A percentile compares a stretch with the other conserved stretches of the same genome.
phyloP scores from a whole-genome alignment of 176 grass and related monocot genomes.

The Cenchrus fungigraminus region DNA sequence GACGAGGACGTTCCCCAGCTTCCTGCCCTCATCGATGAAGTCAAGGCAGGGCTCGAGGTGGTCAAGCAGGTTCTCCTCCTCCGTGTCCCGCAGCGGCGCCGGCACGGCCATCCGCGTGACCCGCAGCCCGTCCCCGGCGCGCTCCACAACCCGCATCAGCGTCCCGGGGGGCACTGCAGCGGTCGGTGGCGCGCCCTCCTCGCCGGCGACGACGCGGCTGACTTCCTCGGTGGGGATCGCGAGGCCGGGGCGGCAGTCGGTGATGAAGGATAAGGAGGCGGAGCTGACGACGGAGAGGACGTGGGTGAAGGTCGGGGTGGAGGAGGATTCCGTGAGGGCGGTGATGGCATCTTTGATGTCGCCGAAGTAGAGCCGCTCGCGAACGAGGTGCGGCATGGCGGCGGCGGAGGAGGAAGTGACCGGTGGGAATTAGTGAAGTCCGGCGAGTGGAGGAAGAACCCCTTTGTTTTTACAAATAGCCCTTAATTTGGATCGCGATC shows the following conservation, averaged over 20 bases:
- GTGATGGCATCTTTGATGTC: constrained; percentile 31
- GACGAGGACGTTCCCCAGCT: constrained; percentile 66
- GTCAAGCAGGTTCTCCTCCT: constrained; percentile 85
- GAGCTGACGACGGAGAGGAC: constrained; percentile 4
- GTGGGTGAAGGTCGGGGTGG: constrained; percentile 39
- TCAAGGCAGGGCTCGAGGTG: constrained; percentile 72
- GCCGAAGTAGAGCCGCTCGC: constrained; percentile 73
- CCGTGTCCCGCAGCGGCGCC: constrained; percentile 76
- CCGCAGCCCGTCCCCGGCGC: constrained; percentile 56
- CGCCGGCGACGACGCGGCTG: not conserved
- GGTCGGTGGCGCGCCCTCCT: not conserved
- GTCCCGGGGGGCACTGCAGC: constrained; percentile 40
- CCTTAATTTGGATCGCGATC: too few relatives aligned
- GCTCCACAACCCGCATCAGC: constrained; percentile 69
- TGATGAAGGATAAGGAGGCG: not conserved
- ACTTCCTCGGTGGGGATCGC: not conserved
- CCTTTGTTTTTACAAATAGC: too few relatives aligned
- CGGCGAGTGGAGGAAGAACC: not conserved
- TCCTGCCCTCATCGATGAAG: constrained; percentile 77
- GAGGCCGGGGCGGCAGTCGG: constrained; percentile 8
- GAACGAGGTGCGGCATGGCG: constrained; percentile 65
- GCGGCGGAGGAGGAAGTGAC: not conserved
- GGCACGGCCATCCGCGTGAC: constrained; percentile 86
- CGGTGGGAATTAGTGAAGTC: not conserved
- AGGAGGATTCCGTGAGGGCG: not conserved